A percentile compares a stretch with the other conserved stretches of the same genome.
These are phyloP conservation scores for Dioscorea dumetorum DNA, from an alignment of 106 monocot species.

Conservation along the genomic window DNA sequence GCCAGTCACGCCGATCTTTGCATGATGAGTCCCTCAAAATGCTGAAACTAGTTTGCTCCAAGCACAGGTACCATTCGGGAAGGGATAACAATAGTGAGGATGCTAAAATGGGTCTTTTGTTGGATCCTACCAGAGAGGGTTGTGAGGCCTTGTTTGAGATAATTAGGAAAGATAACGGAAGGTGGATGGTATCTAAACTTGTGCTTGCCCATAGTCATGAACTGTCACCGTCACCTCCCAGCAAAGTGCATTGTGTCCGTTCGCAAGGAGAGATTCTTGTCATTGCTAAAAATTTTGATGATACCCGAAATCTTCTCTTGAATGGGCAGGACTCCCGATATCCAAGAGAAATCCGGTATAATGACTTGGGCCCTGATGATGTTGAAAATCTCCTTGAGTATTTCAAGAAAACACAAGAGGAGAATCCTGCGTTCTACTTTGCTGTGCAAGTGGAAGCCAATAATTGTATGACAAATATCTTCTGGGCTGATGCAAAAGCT, in stretches of 20 bases:
- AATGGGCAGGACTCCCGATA: constrained; percentile 45
- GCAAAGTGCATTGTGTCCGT: constrained; percentile 62
- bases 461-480: constrained; percentile 49
- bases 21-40: constrained; percentile 69
- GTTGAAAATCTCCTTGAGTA: constrained; percentile 51
- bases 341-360: constrained; percentile 49
- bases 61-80: constrained; percentile 63
- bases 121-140: constrained; percentile 38
- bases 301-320: constrained; percentile 61
- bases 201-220: constrained; percentile 56
- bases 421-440: constrained; percentile 59
- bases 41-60: constrained; percentile 67
- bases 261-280: constrained; percentile 82
- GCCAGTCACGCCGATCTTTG: constrained; percentile 55
- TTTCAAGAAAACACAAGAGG: constrained; percentile 41
- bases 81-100: constrained; percentile 48
- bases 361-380: constrained; percentile 67
- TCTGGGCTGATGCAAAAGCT: constrained; percentile 74
- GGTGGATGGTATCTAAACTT: constrained; percentile 65
- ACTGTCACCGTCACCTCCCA: constrained; percentile 42
- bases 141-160: constrained; percentile 78
- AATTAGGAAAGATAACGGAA: constrained; percentile 47
- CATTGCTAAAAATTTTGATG: constrained; percentile 67
- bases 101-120: constrained; percentile 17
- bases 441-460: constrained; percentile 54